Evolutionary conservation across 2,329 filamentous ascomycete species (phyloP).

Genomic region (Aspergillus sp.): DNA sequence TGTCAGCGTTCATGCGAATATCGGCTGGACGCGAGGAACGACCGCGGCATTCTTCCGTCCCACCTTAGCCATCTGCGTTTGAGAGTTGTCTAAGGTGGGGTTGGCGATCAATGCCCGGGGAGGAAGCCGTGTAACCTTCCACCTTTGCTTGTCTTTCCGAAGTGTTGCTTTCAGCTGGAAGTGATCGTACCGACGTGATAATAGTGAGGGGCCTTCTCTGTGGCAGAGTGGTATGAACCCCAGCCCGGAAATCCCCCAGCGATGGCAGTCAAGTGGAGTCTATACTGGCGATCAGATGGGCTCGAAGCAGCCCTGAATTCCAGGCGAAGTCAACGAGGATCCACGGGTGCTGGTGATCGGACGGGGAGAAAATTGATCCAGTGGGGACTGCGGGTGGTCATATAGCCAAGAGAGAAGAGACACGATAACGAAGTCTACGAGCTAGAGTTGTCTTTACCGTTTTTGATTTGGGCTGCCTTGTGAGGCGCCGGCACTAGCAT

Average conservation of each 20-base stretch:
- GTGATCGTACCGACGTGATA: background rate
- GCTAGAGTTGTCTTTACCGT: background rate
- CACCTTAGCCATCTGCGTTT: background rate
- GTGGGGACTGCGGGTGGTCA: background rate
- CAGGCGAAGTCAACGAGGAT: background rate
- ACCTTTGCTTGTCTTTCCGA: background rate
- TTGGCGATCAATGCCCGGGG: background rate
- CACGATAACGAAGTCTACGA: background rate
- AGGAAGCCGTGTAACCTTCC: background rate
- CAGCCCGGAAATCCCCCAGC: background rate
- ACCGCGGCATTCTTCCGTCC: background rate
- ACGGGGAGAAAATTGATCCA: background rate
- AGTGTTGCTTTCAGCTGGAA: background rate
- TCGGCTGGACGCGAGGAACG: background rate
- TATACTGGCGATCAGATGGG: background rate
- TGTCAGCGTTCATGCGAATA: background rate
- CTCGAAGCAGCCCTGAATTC: background rate
- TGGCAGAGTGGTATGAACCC: background rate
- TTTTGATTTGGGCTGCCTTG: background rate
- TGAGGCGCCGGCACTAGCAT: background rate
- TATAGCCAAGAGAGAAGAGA: background rate
- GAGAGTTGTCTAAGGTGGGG: background rate
- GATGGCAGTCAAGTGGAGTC: background rate
- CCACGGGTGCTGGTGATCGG: background rate
- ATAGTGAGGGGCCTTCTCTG: background rate